These are phyloP conservation scores for Abrus pulchellus DNA, from an alignment of 306 rosid species.

Conservation along the genomic window DNA sequence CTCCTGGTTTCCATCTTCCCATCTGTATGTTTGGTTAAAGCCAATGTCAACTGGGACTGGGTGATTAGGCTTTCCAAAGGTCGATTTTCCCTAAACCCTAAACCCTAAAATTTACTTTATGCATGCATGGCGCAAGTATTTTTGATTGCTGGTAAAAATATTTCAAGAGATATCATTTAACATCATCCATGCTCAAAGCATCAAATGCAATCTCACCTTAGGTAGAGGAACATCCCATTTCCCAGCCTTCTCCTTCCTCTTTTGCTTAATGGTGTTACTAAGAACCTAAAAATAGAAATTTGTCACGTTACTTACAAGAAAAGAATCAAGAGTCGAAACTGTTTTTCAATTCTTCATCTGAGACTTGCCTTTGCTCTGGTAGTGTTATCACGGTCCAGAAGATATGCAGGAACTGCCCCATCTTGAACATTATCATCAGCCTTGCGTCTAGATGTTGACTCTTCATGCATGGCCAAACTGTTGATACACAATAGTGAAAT, in stretches of 20 bases:
- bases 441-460: slow-evolving; percentile 81
- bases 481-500: slow-evolving; percentile 19
- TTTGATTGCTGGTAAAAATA: background rate
- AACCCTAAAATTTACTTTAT: background rate
- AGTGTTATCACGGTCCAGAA: slow-evolving; percentile 90
- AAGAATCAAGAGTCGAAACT: background rate
- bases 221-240: slow-evolving; percentile 99
- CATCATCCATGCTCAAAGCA: no score
- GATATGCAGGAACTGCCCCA: slow-evolving; percentile 86
- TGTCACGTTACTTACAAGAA: slow-evolving; percentile 26
- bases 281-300: slow-evolving; percentile 65
- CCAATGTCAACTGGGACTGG: background rate
- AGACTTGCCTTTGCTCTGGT: slow-evolving; percentile 75
- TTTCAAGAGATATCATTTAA: background rate
- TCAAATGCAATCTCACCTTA: slow-evolving; percentile 55
- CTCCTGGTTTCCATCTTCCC: background rate
- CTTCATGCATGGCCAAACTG: slow-evolving; percentile 92
- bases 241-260: slow-evolving; percentile 96
- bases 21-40: background rate
- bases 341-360: background rate
- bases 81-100: no score
- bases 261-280: slow-evolving; percentile 93
- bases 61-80: no score
- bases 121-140: background rate
- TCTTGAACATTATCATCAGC: slow-evolving; percentile 85